A percentile compares a stretch with the other conserved stretches of the same genome.
Evolutionary conservation across 2,329 filamentous ascomycete genomes (phyloP).

Genomic region (Trichoderma atroviride): DNA sequence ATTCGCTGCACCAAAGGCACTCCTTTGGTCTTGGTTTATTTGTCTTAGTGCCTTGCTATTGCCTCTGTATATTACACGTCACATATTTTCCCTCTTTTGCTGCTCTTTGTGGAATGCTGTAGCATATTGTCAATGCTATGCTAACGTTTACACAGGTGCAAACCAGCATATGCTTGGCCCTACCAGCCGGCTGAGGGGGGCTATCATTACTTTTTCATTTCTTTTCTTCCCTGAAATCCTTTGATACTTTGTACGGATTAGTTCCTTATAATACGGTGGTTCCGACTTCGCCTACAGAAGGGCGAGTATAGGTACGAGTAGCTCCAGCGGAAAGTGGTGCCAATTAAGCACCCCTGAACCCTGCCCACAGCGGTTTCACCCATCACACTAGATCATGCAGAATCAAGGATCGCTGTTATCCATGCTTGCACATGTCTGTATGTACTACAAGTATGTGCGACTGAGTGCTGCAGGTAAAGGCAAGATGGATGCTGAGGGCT

Average conservation of each 20-base stretch:
- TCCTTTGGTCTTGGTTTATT: neutral
- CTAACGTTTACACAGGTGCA: neutral
- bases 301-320: neutral
- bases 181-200: neutral
- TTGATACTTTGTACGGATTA: neutral
- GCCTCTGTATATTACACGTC: neutral
- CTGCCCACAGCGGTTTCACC: constrained; percentile 12
- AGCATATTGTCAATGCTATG: neutral
- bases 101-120: neutral
- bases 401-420: neutral
- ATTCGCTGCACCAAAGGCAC: constrained; percentile 10
- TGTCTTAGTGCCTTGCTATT: neutral
- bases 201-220: no score
- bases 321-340: neutral
- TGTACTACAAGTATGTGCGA: neutral
- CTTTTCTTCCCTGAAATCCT: neutral
- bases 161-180: neutral
- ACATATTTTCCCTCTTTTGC: neutral
- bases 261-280: neutral
- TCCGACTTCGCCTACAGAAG: neutral
- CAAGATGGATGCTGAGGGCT: neutral
- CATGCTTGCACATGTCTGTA: neutral
- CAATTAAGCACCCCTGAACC: constrained; percentile 23
- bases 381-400: constrained; percentile 11
- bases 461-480: neutral